Base-by-base conservation (phyloP, 495 filamentous ascomycete species). In the Tricharina praecox region DNA sequence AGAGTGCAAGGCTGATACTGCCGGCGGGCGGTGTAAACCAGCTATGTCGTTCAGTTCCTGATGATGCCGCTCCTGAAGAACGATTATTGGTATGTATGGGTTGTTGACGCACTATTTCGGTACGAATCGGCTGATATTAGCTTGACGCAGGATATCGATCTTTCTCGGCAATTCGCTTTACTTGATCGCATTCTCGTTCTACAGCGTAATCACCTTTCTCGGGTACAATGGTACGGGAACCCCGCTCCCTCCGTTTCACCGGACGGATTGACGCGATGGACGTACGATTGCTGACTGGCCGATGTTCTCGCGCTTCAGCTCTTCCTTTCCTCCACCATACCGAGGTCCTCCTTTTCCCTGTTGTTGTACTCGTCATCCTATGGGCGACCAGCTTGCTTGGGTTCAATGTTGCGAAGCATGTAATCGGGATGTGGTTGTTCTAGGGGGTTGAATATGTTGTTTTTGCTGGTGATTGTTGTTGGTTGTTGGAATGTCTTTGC, bases 321-420 rank as follows among this genome's bases (percentile, higher is more conserved):
- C 65, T 84, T 16, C 79, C 79, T 1, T 83, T 83, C 59, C 61
- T 84, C 42, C 75, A 79, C 57, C 78, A 82, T 48, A 84, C 79
- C 1, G 78, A 84, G 62, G 65, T 82, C 15, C 68, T 84, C 28
- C 64, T 84, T 30, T 63, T 73, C 21, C 79, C 79, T 0, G 71
- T 79, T 19, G 63, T 77, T 23, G 62, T 78, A 5, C 70, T 78
- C 32, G 69, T 67, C 2, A 64, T 81, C 11, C 49, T 81, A 21
- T 83, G 79, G 79, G 58, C 77, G 15, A 62, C 73, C 3, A 78
- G 75, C 53, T 8, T 46, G 28, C 58, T 82, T 13, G 70, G 71
- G n/a, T 67, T 72, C 45, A 74, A 72, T 53, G 53, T 75, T 42
- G 63, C 70, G 5, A 69, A 63, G 45, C 63, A 74, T 46, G 54